Evolutionary conservation across 805 yeast species (phyloP), one percentile per base, ranked within the genome.

Genomic region (Jamesozyma rosinii): DNA sequence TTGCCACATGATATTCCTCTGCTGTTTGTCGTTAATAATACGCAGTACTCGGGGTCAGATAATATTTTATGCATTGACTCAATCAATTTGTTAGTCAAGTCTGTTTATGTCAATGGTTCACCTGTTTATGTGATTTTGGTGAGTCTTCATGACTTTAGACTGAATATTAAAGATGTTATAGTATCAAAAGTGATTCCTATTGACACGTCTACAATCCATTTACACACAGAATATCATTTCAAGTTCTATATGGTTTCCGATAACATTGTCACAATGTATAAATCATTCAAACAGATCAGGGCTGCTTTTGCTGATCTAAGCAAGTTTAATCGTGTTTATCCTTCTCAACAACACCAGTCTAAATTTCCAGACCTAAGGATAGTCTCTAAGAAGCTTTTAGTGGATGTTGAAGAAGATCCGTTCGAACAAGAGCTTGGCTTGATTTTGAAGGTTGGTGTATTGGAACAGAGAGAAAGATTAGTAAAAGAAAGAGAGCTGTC

Each of bases 351-450:
- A 52, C 29, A 52, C 50, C 56, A 57, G 41, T 58, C 48, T 24
- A 56, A 22, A n/a, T 33, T 69, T 4, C 81, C 81, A 1, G 53
- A 55, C 2, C 60, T 79, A 1, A 63, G 63, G 26, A 44, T 79
- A 9, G 66, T 60, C 31, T 53, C 78, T 0, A 57, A 65, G 4
- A 57, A 61, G 1, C 63, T 79, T 30, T 67, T 71, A 1, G 47
- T 79, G 9, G 68, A 70, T 3, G 64, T 80, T 32, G 83, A 78
- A 43, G 80, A 76, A 56, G 85, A 81, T 54, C 76, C 80, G 1
- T 79, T 81, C 55, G 87, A 81, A 55, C 68, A 70, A 24, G 79
- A 79, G 53, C 57, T 81, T n/a, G 70, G 74, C 2, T 64, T 74
- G 53, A 77, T 77, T 29, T 75, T 62, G 45, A 79, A 78, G 49